Percentiles rank a stretch among this genome's conserved stretches.
Conservation (phyloP, 129 eudicot species). For the Mikania micrantha region DNA sequence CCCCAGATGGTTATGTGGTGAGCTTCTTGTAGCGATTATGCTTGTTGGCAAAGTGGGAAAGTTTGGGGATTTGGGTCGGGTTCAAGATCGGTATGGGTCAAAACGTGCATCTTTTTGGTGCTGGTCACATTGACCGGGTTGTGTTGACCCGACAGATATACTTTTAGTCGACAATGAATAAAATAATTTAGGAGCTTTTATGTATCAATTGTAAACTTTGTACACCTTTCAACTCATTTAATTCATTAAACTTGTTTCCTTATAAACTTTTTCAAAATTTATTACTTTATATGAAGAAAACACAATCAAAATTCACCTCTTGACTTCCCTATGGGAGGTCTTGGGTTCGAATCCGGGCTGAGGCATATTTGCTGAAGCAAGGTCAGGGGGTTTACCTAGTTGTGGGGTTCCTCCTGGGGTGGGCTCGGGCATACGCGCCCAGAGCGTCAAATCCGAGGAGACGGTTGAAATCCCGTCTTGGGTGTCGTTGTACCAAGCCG, state of each 20-base stretch:
- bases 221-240: too few relatives aligned
- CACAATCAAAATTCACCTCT: not conserved
- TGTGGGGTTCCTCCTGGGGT: too few relatives aligned
- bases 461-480: too few relatives aligned
- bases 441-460: too few relatives aligned
- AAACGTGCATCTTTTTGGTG: not conserved
- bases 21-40: constrained; percentile 23
- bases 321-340: too few relatives aligned
- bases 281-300: not conserved
- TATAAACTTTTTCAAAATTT: not conserved
- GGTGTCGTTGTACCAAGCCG: too few relatives aligned
- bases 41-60: not conserved
- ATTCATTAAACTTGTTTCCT: not conserved
- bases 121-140: not conserved
- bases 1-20: constrained; percentile 78
- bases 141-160: not conserved
- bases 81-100: not conserved
- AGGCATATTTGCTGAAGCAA: too few relatives aligned
- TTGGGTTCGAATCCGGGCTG: too few relatives aligned
- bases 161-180: not conserved
- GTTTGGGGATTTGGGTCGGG: not conserved
- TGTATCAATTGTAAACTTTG: too few relatives aligned
- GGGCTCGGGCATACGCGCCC: too few relatives aligned
- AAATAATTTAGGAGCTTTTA: too few relatives aligned
- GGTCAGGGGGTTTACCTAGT: too few relatives aligned